Percentiles rank a stretch among this genome's conserved stretches.
These are phyloP conservation scores for Westerdykella sp. DNA, from an alignment of 2,329 filamentous ascomycete species.

Conservation along the genomic window DNA sequence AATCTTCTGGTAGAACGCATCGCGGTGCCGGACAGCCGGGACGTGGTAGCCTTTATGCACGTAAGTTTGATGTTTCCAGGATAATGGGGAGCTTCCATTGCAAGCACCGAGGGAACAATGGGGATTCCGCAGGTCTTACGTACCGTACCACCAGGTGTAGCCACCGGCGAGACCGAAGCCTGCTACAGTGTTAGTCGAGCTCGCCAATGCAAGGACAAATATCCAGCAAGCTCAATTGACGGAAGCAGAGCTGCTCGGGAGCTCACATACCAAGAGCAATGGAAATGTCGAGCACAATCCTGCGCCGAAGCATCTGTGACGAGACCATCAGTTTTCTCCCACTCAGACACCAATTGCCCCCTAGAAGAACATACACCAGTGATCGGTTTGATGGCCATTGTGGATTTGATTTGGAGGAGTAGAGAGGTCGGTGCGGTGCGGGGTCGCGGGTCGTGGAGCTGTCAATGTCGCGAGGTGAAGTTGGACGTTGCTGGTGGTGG, in stretches of 20 bases:
- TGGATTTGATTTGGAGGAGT: conserved; percentile 19
- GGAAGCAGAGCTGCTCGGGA: not conserved
- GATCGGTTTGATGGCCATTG: conserved; percentile 46
- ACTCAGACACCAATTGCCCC: conserved; percentile 23
- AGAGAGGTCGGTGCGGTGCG: conserved; percentile 21
- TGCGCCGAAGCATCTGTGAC: conserved; percentile 58
- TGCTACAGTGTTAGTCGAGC: conserved; percentile 31
- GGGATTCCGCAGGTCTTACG: conserved; percentile 22
- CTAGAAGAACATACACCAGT: conserved; percentile 41
- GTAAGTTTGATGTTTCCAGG: conserved; percentile 5
- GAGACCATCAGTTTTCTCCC: conserved; percentile 22
- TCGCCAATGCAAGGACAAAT: not conserved
- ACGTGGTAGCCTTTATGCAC: conserved; percentile 53
- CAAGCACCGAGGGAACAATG: not conserved
- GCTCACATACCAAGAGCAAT: conserved; percentile 56
- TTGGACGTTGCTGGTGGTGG: conserved; percentile 14
- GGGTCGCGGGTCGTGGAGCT: conserved; percentile 22
- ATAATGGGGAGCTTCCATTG: not conserved
- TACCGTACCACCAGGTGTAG: conserved; percentile 64
- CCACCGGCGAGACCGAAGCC: conserved; percentile 58
- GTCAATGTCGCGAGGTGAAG: conserved; percentile 25
- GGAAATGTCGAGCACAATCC: conserved; percentile 60
- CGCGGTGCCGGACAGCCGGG: conserved; percentile 56
- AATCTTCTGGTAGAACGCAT: conserved; percentile 58
- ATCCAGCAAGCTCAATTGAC: not conserved